Percentiles rank a stretch among this genome's conserved stretches.
Evolutionary conservation across 768 basidiomycete genomes (phyloP).

Genomic region (Mycena rebaudengoi): DNA sequence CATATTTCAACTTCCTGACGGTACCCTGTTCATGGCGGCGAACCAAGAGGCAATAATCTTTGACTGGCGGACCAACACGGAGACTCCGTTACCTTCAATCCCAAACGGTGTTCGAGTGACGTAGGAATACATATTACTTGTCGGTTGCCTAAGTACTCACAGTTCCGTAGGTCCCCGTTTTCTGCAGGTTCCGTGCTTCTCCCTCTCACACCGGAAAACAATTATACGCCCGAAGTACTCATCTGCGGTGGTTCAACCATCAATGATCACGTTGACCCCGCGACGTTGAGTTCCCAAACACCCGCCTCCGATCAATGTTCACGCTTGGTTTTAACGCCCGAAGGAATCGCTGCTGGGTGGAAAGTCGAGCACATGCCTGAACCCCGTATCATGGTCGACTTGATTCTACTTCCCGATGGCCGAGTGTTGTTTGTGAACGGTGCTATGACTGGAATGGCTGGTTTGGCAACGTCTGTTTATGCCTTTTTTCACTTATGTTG

Average conservation of each 20-base stretch:
- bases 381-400: constrained; percentile 42
- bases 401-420: constrained; percentile 43
- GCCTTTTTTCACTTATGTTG: constrained; percentile 15
- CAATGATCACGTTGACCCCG: constrained; percentile 21
- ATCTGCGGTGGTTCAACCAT: too few species aligned
- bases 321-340: constrained; percentile 32
- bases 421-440: constrained; percentile 49
- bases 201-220: constrained; percentile 37
- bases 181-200: constrained; percentile 37
- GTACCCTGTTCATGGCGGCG: constrained; percentile 48
- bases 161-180: too few species aligned
- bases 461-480: constrained; percentile 25
- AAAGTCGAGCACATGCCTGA: constrained; percentile 41
- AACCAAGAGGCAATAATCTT: constrained; percentile 45
- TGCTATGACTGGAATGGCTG: constrained; percentile 46
- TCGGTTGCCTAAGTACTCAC: constrained; percentile 28
- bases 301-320: too few species aligned
- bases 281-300: constrained; percentile 30
- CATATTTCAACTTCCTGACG: constrained; percentile 46
- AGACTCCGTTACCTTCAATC: constrained; percentile 40
- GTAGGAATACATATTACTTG: not conserved
- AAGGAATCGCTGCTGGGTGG: constrained; percentile 45
- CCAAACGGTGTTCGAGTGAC: constrained; percentile 42
- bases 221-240: too few species aligned
- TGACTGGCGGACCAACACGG: constrained; percentile 39